Percentiles rank a stretch among this genome's conserved stretches.
These are phyloP conservation scores for Blepharisma japonicum DNA, from an alignment of 73 alveolate genomes.

Conservation along the genomic window DNA sequence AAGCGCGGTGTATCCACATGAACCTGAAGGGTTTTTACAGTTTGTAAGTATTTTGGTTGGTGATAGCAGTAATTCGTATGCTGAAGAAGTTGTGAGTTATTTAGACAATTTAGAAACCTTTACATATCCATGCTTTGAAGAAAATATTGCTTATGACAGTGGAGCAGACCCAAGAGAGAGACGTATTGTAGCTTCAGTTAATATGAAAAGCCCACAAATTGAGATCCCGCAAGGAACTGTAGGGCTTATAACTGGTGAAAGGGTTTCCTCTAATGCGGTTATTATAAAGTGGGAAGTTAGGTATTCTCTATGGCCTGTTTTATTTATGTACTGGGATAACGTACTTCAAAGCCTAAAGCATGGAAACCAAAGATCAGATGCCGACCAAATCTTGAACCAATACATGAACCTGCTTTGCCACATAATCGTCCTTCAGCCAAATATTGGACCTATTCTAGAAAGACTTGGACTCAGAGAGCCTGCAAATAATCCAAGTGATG, in stretches of 20 bases:
- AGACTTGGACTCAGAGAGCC: neutral
- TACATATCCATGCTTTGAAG: neutral
- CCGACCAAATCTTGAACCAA: neutral
- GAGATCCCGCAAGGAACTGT: neutral
- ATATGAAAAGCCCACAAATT: neutral
- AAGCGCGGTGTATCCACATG: neutral
- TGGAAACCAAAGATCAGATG: neutral
- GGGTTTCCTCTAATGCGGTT: neutral
- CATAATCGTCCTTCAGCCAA: neutral
- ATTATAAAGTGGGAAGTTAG: neutral
- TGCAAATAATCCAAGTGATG: neutral
- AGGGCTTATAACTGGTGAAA: neutral
- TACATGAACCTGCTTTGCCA: slow-evolving; percentile 2
- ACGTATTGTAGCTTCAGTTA: neutral
- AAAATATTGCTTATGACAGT: neutral
- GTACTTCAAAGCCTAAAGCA: neutral
- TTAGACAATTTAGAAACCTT: neutral
- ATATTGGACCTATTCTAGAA: neutral
- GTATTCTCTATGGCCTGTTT: slow-evolving; percentile 27
- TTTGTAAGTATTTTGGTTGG: neutral
- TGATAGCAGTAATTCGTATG: neutral
- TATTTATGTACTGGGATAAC: neutral
- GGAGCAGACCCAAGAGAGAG: neutral
- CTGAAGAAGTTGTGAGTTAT: slow-evolving; percentile 9
- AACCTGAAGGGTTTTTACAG: slow-evolving; percentile 1